Evolutionary conservation across 2,329 filamentous ascomycete genomes (phyloP).

Genomic region (Rosellinia necatrix): DNA sequence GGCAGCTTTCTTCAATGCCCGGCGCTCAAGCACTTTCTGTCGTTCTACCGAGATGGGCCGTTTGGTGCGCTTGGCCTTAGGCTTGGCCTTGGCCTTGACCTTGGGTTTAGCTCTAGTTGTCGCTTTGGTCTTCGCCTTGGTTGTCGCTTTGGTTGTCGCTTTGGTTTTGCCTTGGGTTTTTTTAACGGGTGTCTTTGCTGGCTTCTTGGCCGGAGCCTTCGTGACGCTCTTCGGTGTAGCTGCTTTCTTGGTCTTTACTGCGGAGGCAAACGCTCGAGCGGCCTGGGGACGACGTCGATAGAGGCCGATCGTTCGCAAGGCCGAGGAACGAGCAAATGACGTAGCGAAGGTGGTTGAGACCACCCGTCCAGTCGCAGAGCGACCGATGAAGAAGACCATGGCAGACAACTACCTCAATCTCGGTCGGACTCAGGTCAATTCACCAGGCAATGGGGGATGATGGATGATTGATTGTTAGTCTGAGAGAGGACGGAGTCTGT

Average conservation of each 20-base stretch:
- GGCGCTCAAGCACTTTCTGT: slow-evolving; percentile 33
- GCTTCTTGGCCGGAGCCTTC: slow-evolving; percentile 30
- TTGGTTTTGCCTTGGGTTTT: slow-evolving; percentile 23
- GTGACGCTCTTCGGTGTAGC: slow-evolving; percentile 20
- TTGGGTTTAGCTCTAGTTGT: slow-evolving; percentile 1
- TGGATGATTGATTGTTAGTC: too few species aligned
- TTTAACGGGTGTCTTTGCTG: slow-evolving; percentile 35
- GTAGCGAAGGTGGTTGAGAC: slow-evolving; percentile 30
- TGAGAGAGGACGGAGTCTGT: neutral
- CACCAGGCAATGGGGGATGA: neutral
- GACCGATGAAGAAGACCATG: slow-evolving; percentile 51
- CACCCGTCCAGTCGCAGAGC: slow-evolving; percentile 45
- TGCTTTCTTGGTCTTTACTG: slow-evolving; percentile 25
- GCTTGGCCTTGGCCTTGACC: neutral
- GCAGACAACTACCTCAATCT: slow-evolving; percentile 22
- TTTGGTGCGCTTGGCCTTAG: neutral
- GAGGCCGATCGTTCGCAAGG: slow-evolving; percentile 25
- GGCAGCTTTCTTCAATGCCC: slow-evolving; percentile 46
- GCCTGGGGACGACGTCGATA: neutral
- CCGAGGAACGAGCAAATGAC: slow-evolving; percentile 26
- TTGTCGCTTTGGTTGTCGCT: slow-evolving; percentile 1
- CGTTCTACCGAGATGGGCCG: slow-evolving; percentile 27
- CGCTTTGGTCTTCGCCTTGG: neutral
- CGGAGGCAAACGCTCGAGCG: slow-evolving; percentile 29
- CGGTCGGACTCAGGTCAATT: neutral